A percentile compares a stretch with the other conserved stretches of the same genome.
phyloP scores from a whole-genome alignment of 1,284 basidiomycete species.

The Tremellales sp. region DNA sequence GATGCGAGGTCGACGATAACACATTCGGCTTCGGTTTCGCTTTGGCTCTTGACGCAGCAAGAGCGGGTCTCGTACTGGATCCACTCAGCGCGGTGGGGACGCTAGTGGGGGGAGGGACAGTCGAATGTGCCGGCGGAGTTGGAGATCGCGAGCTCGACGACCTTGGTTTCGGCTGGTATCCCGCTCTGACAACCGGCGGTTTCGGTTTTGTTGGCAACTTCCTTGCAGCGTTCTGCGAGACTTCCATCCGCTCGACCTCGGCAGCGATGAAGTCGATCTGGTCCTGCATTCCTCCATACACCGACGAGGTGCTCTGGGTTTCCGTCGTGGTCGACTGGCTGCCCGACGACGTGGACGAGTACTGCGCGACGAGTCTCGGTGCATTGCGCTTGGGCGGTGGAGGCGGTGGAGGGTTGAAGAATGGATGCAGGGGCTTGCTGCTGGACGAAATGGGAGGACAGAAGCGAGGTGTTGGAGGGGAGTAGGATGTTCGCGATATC shows the following conservation, averaged over 20 bases:
- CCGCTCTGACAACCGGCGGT: not conserved
- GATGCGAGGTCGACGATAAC: not conserved
- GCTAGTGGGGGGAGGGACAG: not conserved
- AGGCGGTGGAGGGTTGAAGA: conserved; percentile 16
- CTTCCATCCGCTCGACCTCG: conserved; percentile 2
- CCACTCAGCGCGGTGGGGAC: not conserved
- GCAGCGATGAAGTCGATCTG: conserved; percentile 2
- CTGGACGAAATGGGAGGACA: not conserved
- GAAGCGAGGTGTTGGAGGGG: conserved; percentile 16
- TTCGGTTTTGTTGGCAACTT: not conserved
- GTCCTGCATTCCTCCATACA: not conserved
- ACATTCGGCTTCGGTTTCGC: not conserved
- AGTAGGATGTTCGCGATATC: conserved; percentile 23
- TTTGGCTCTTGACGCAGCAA: not conserved
- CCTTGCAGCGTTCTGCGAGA: not conserved
- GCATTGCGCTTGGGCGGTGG: conserved; percentile 12
- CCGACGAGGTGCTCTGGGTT: conserved; percentile 4
- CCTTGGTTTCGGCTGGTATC: not conserved
- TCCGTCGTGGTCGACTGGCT: conserved; percentile 4
- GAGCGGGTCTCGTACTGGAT: conserved; percentile 1
- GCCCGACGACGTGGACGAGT: conserved; percentile 8
- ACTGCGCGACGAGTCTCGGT: conserved; percentile 26
- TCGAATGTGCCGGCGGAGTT: no score
- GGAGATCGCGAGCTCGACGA: not conserved
- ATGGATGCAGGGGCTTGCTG: conserved; percentile 21